Percentiles rank a stretch among this genome's conserved stretches.
These are phyloP conservation scores for Nepenthes gracilis DNA, from an alignment of 148 eudicot species.

Conservation along the genomic window DNA sequence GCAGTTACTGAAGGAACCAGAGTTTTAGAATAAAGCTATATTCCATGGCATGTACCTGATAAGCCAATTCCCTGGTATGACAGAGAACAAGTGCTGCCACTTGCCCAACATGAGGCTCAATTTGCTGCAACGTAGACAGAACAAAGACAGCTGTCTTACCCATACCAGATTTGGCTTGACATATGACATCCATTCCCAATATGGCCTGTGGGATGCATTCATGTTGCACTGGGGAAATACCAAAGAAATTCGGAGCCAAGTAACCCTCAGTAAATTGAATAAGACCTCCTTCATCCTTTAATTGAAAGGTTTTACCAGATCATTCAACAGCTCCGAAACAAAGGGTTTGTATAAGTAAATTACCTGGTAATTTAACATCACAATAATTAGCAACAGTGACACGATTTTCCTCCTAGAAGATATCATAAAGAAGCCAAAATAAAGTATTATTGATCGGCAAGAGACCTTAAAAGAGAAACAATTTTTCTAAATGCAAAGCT, in stretches of 20 bases:
- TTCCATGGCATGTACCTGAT: slow-evolving; percentile 33
- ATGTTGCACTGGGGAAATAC: slow-evolving; percentile 67
- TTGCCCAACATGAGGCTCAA: slow-evolving; percentile 68
- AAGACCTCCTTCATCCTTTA: slow-evolving; percentile 34
- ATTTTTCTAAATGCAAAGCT: too few relatives aligned
- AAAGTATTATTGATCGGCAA: too few relatives aligned
- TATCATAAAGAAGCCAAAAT: too few relatives aligned
- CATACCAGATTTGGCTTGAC: slow-evolving; percentile 84
- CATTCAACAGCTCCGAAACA: slow-evolving; percentile 33
- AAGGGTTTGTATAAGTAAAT: slow-evolving; percentile 21
- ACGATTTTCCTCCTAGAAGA: too few relatives aligned
- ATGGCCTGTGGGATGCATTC: slow-evolving; percentile 81
- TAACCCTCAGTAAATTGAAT: slow-evolving; percentile 42
- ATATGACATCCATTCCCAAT: slow-evolving; percentile 77
- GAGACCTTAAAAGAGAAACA: too few relatives aligned
- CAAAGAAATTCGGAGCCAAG: slow-evolving; percentile 47
- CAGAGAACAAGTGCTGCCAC: slow-evolving; percentile 73
- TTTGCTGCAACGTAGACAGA: slow-evolving; percentile 59
- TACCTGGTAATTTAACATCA: slow-evolving; percentile 31
- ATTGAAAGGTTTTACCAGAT: slow-evolving; percentile 50
- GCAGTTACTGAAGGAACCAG: neutral
- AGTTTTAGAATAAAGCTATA: neutral
- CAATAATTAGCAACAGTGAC: neutral
- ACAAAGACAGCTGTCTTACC: slow-evolving; percentile 82
- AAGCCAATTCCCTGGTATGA: slow-evolving; percentile 68